Conservation (phyloP, 257 asterid species). For the Striga asiatica region DNA sequence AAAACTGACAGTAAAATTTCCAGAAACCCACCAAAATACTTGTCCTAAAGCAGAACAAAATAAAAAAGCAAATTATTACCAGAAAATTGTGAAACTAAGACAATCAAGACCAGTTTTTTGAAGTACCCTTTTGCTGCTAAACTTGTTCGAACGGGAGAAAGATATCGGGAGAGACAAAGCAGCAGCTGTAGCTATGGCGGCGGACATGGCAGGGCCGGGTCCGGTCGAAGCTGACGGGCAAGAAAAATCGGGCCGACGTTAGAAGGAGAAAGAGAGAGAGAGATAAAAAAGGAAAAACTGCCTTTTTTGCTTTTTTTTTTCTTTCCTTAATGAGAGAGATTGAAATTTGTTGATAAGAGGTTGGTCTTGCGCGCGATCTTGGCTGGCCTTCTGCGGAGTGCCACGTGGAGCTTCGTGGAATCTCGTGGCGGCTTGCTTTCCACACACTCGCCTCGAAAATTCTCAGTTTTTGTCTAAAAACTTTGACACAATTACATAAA, state of each 20-base stretch:
- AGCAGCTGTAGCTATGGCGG: slow-evolving; percentile 83
- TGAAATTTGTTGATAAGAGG: slow-evolving; percentile 60
- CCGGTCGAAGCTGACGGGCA: too few species aligned
- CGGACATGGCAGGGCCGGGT: slow-evolving; percentile 46
- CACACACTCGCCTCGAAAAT: slow-evolving; percentile 33
- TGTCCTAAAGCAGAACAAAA: not conserved
- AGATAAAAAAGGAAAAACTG: not conserved
- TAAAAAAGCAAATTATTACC: not conserved
- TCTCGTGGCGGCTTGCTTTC: slow-evolving; percentile 37
- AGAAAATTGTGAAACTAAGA: not conserved
- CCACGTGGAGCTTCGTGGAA: slow-evolving; percentile 43
- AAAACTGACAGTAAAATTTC: not conserved
- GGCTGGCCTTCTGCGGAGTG: slow-evolving; percentile 31
- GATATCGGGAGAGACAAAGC: slow-evolving; percentile 74
- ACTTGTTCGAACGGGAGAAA: slow-evolving; percentile 38
- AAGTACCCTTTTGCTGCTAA: slow-evolving; percentile 48
- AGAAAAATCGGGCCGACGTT: too few species aligned
- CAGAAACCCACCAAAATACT: not conserved
- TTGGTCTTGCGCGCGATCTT: slow-evolving; percentile 48
- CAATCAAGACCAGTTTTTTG: not conserved
- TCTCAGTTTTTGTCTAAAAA: too few species aligned
- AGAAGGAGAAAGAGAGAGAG: slow-evolving; percentile 12
- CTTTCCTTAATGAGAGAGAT: slow-evolving; percentile 6
- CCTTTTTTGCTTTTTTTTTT: too few species aligned
- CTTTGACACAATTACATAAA: too few species aligned